These are phyloP conservation scores for Closterium sp. DNA, from an alignment of 139 green algal genomes.

Conservation along the genomic window DNA sequence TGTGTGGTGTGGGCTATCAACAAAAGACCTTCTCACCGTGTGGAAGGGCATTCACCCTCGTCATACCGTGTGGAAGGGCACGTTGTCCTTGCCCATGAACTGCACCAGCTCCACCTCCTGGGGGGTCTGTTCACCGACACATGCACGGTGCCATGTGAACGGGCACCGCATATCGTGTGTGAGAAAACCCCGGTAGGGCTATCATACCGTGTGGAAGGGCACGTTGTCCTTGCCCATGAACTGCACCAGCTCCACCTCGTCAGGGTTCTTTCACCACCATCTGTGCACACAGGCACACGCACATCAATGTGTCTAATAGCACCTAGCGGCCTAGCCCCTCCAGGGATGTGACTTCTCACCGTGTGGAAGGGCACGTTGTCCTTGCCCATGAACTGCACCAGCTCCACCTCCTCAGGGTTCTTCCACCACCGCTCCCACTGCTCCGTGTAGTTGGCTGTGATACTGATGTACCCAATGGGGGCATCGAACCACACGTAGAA, in stretches of 20 bases:
- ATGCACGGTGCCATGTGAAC: too few species aligned
- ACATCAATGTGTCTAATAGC: too few species aligned
- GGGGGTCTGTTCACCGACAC: slow-evolving; percentile 68
- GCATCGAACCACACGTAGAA: slow-evolving; percentile 99
- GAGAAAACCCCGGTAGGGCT: too few species aligned
- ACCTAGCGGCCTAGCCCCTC: too few species aligned
- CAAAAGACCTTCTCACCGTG: slow-evolving; percentile 81
- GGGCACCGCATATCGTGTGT: too few species aligned
- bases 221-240: slow-evolving; percentile 99
- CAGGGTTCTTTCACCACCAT: slow-evolving; percentile 82
- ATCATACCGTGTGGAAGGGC: slow-evolving; percentile 92
- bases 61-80: slow-evolving; percentile 99
- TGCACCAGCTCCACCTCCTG: slow-evolving; percentile 95
- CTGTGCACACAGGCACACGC: neutral
- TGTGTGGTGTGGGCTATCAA: too few species aligned
- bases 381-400: slow-evolving; percentile 99
- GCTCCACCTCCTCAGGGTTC: slow-evolving; percentile 88
- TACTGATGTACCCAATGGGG: slow-evolving; percentile 96
- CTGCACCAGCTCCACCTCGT: slow-evolving; percentile 95
- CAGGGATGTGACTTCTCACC: slow-evolving; percentile 54
- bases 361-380: slow-evolving; percentile 99
- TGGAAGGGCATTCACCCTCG: too few species aligned
- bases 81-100: slow-evolving; percentile 99
- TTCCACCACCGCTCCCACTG: slow-evolving; percentile 89
- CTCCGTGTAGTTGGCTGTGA: slow-evolving; percentile 88